Conservation (phyloP, 495 filamentous ascomycete genomes). For the Aspergillus cavernicola region DNA sequence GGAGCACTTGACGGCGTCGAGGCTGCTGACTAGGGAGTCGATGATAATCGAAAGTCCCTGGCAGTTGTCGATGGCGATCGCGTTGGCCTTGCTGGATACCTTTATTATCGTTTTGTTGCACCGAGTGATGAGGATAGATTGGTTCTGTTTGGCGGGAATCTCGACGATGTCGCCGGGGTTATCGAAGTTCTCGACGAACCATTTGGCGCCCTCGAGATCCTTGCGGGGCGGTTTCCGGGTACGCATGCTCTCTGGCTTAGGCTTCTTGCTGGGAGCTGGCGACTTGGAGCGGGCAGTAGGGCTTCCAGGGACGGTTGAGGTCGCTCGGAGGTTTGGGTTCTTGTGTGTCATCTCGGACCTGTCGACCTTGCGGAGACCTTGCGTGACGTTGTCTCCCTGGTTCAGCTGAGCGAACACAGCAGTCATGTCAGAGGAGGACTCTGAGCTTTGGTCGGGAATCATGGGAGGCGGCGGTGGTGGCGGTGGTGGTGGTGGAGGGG, state of each 20-base stretch:
- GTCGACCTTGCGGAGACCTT: slow-evolving; percentile 87
- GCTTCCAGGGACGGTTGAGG: slow-evolving; percentile 58
- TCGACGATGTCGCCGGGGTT: slow-evolving; percentile 67
- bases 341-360: slow-evolving; percentile 96
- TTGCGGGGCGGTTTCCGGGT: slow-evolving; percentile 88
- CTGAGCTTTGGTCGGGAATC: slow-evolving; percentile 25
- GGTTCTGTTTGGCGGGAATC: slow-evolving; percentile 72
- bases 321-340: slow-evolving; percentile 83
- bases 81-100: slow-evolving; percentile 88
- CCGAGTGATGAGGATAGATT: slow-evolving; percentile 86
- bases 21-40: slow-evolving; percentile 81
- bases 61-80: slow-evolving; percentile 89
- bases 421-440: slow-evolving; percentile 52
- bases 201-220: slow-evolving; percentile 93
- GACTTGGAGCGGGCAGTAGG: slow-evolving; percentile 65
- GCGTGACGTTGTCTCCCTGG: slow-evolving; percentile 79
- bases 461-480: slow-evolving; percentile 28
- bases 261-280: slow-evolving; percentile 81
- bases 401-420: slow-evolving; percentile 91
- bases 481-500: slow-evolving; percentile 77
- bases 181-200: slow-evolving; percentile 93
- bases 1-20: slow-evolving; percentile 90
- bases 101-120: slow-evolving; percentile 90
- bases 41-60: slow-evolving; percentile 78
- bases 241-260: slow-evolving; percentile 92